These are phyloP conservation scores for Lasiodiplodia theobromae DNA, from an alignment of 2,329 filamentous ascomycete species.

Conservation along the genomic window DNA sequence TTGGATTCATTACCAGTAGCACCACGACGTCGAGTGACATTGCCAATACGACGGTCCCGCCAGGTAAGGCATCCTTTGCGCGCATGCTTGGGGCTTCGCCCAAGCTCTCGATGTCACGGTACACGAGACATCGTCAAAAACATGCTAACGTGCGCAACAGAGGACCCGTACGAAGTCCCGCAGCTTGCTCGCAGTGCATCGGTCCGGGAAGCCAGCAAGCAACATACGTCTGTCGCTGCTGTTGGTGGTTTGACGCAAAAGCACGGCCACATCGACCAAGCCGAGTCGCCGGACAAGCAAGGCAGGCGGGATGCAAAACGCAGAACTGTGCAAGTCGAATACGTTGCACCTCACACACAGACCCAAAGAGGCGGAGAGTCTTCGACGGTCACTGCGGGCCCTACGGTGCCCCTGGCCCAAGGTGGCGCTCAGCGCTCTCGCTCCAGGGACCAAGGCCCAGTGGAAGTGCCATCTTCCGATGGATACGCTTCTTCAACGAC, in stretches of 20 bases:
- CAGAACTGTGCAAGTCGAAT: slow-evolving; percentile 95
- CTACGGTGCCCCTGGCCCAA: slow-evolving; percentile 33
- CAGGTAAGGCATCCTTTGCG: slow-evolving; percentile 53
- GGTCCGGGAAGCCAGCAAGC: slow-evolving; percentile 84
- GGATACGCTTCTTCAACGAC: slow-evolving; percentile 42
- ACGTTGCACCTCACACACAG: slow-evolving; percentile 88
- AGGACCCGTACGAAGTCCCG: slow-evolving; percentile 65
- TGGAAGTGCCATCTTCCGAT: slow-evolving; percentile 49
- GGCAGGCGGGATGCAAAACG: slow-evolving; percentile 86
- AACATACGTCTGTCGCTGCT: slow-evolving; percentile 56
- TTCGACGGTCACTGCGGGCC: slow-evolving; percentile 37
- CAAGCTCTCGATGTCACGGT: not conserved
- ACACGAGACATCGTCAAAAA: slow-evolving; percentile 2
- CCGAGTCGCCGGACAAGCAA: slow-evolving; percentile 68
- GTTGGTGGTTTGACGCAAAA: slow-evolving; percentile 72
- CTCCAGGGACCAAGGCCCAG: slow-evolving; percentile 62
- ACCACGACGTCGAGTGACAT: slow-evolving; percentile 88
- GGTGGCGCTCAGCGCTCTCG: slow-evolving; percentile 56
- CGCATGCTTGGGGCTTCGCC: not conserved
- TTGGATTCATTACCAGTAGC: slow-evolving; percentile 95
- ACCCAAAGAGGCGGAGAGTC: slow-evolving; percentile 73
- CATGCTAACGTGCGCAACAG: slow-evolving; percentile 39
- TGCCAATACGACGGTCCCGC: slow-evolving; percentile 75
- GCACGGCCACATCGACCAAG: slow-evolving; percentile 75
- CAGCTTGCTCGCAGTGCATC: slow-evolving; percentile 85